Base-by-base conservation (phyloP, 2,329 filamentous ascomycete genomes). In the Fusarium denticulatum region DNA sequence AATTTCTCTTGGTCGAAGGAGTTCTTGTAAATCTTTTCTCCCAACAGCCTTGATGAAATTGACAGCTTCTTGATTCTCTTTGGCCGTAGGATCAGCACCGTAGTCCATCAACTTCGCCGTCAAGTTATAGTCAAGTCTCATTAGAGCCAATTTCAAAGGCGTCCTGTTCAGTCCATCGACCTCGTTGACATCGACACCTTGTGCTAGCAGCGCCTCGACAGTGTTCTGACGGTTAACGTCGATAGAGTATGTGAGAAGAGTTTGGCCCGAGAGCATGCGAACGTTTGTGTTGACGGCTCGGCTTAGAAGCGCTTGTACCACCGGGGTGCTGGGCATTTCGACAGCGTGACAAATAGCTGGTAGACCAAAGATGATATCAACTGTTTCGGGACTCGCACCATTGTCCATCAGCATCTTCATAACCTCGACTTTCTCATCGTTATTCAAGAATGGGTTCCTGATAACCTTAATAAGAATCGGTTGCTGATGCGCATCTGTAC, bases 301-400 rank as follows among this genome's bases (percentile, higher is more conserved):
- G 11, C 30, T 30, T 2, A 68, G 36, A 4, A 68, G 24, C 9
- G 60, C 65, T 22, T 68, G 46, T 1, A 68, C 64, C 2, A 68
- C 32, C 1, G 12, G 22, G 1, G 55, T 28, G 1, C 46, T 68
- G 2, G 64, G 42, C 39, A 60, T 55, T 30, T 68, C 65, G 1
- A 68, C 64, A 9, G 65, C 65, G 12, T 68, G 65, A 6, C 64
- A 68, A 7, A 68, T 61, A 9, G 56, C 63, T 7, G 65, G 65
- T 0, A 68, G 30, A 2, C 65, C 65, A 8, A 61, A 68, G 1
- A 30, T 32, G 7, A 47, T 22, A 11, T 68, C 65, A 3, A 24
- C 45, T 1, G 64, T 34, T 18, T 68, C 36, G 3, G 47, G 20
- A 6, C 52, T 66, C 1, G 53, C 46, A 3, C 64, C 55, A 6